Conservation (phyloP, 192 early-diverging fungal genomes). For the Entomortierella lignicola region DNA sequence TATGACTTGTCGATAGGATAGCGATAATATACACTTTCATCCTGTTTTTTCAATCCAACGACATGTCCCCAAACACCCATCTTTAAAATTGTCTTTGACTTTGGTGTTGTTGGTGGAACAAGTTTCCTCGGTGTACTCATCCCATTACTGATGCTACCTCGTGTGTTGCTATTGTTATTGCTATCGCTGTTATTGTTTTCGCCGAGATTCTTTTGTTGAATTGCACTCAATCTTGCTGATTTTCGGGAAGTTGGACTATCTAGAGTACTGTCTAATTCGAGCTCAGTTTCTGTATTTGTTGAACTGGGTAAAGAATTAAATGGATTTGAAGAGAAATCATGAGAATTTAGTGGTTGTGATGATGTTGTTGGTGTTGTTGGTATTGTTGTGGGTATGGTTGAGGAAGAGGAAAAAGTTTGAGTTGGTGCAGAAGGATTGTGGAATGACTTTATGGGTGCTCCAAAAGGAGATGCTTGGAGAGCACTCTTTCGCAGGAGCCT, state of each 20-base stretch:
- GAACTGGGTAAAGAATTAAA: background rate
- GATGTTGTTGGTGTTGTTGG: background rate
- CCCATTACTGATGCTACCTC: background rate
- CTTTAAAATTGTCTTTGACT: slow-evolving; percentile 12
- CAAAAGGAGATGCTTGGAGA: slow-evolving; percentile 47
- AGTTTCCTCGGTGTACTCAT: slow-evolving; percentile 1
- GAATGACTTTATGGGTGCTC: slow-evolving; percentile 24
- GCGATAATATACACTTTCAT: slow-evolving; percentile 31
- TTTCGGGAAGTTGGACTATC: slow-evolving; percentile 25
- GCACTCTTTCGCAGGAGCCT: slow-evolving; percentile 42
- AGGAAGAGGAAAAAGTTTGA: too few species aligned
- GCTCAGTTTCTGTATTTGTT: background rate
- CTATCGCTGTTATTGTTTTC: background rate
- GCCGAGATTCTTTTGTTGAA: background rate
- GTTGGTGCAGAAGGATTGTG: slow-evolving; percentile 5
- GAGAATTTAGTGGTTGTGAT: too few species aligned
- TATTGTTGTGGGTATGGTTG: background rate
- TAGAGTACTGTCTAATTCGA: background rate
- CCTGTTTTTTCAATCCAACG: slow-evolving; percentile 26
- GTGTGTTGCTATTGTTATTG: background rate
- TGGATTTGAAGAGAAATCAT: background rate
- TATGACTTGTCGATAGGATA: slow-evolving; percentile 51
- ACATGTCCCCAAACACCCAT: slow-evolving; percentile 34
- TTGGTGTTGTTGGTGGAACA: slow-evolving; percentile 19
- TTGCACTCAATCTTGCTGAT: slow-evolving; percentile 21